Evolutionary conservation across 345 rosid species (phyloP).

Genomic region (Lepidium sativum): DNA sequence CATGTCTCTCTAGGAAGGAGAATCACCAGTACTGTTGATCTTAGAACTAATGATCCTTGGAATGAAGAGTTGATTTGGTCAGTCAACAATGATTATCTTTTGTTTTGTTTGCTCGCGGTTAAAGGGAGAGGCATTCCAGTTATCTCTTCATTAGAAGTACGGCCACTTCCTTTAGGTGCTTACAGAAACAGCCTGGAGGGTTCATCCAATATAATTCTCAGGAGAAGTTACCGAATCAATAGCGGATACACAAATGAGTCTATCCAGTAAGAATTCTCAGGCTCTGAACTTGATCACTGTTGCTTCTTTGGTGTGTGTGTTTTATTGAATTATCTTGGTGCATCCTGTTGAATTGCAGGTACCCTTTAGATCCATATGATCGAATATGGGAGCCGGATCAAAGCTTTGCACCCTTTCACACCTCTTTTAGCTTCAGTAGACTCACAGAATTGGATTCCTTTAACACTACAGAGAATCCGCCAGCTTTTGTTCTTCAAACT

Average conservation of each 20-base stretch:
- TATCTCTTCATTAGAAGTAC: constrained; percentile 67
- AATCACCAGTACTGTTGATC: constrained; percentile 46
- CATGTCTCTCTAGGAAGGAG: constrained; percentile 65
- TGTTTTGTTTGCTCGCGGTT: constrained; percentile 47
- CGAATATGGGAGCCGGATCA: constrained; percentile 81
- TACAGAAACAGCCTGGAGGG: constrained; percentile 43
- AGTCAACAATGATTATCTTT: constrained; percentile 34
- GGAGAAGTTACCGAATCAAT: constrained; percentile 57
- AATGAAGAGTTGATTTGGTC: constrained; percentile 72
- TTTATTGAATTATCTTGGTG: not conserved
- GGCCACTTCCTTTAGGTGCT: constrained; percentile 73
- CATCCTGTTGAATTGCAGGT: constrained; percentile 37
- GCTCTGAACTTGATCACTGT: not conserved
- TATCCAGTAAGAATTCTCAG: constrained; percentile 33
- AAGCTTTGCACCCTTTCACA: constrained; percentile 48
- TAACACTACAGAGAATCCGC: constrained; percentile 51
- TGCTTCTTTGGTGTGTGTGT: not conserved
- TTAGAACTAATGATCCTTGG: constrained; percentile 64
- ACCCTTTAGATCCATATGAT: constrained; percentile 74
- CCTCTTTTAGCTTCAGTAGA: constrained; percentile 36
- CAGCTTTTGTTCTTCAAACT: constrained; percentile 57
- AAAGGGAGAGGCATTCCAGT: constrained; percentile 55
- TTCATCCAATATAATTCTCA: constrained; percentile 33
- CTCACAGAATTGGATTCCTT: constrained; percentile 28
- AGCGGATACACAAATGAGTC: constrained; percentile 60